Base-by-base conservation (phyloP, 2,329 filamentous ascomycete genomes). In the Neofusicoccum kwambonambiense region DNA sequence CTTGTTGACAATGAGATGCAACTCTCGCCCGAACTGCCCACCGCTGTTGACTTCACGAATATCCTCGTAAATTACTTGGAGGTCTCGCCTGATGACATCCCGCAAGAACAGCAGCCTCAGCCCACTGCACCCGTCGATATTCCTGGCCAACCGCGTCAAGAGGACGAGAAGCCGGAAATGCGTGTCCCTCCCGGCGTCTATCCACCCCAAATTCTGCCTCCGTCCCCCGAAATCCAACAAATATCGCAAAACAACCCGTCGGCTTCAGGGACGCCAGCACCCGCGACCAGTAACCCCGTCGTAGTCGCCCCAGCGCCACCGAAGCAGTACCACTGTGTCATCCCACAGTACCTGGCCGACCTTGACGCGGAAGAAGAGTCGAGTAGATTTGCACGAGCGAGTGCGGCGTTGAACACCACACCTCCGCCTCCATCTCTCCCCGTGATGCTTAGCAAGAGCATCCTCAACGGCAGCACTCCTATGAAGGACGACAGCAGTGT, bases 401-500 rank as follows among this genome's bases (percentile, higher is more conserved):
- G 88, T 31, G 82, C 85, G 54, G 91, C 91, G 34, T 90, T 93
- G 62, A 87, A 90, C 69, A 92, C 91, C 71, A 83, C 94, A n/a
- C 88, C 92, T 0, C 88, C 88, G 27, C 94, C 95, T 4, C 95
- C 95, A 0, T 89, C 86, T 69, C 83, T 99, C 50, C 95, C 95
- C 0, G 88, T 95, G 56, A 98, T 98, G 80, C 81, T 99, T 57
- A 91, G 90, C 70, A 97, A 97, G 80, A 95, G 93, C 37, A 97
- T 99, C 66, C 80, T 99, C 69, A 99, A 99, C 76, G 91, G 91
- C 56, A 89, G 89, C 2, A 93, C 92, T 31, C 89, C 94, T 6
- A 92, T 97, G 84, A 98, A 98, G 81, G 95, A 99, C 76, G 95
- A 99, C 79, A 97, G 94, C 77, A 97, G 93, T 79, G 95, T 99